A percentile compares a stretch with the other conserved stretches of the same genome.
These are phyloP conservation scores for Ophiostoma piceae DNA, from an alignment of 2,329 filamentous ascomycete species.

Conservation along the genomic window DNA sequence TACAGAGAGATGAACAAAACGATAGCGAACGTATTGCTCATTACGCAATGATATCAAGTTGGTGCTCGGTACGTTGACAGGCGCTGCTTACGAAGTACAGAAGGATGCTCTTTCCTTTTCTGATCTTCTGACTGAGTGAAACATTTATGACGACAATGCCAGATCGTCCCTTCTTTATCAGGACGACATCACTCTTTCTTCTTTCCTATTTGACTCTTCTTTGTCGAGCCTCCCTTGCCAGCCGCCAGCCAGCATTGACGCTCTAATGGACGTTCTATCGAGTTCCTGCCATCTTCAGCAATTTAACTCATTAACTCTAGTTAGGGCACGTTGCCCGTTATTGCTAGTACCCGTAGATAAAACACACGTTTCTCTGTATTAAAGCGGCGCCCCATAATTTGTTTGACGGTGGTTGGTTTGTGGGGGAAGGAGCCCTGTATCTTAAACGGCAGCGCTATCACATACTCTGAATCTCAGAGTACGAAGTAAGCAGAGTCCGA, in stretches of 20 bases:
- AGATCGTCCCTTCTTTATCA: not conserved
- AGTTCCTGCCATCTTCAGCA: slow-evolving; percentile 1
- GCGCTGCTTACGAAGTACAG: too few species aligned
- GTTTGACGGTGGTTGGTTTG: slow-evolving; percentile 3
- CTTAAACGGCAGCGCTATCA: not conserved
- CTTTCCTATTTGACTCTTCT: not conserved
- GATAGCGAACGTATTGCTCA: not conserved
- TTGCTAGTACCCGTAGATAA: not conserved
- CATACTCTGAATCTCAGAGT: not conserved
- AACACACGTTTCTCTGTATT: slow-evolving; percentile 5
- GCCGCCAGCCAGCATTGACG: not conserved
- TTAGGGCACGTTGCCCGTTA: not conserved
- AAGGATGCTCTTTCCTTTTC: not conserved
- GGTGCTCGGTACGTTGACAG: too few species aligned
- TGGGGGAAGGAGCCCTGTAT: not conserved
- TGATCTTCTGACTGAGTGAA: not conserved
- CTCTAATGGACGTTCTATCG: too few species aligned
- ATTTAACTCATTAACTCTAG: not conserved
- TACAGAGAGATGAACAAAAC: not conserved
- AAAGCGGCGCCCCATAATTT: not conserved
- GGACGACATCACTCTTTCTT: not conserved
- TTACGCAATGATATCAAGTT: not conserved
- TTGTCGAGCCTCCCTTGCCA: not conserved
- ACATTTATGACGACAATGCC: not conserved
- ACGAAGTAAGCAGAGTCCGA: too few species aligned